Base-by-base conservation (phyloP, 2,329 filamentous ascomycete species). In the Monilinia polystroma region DNA sequence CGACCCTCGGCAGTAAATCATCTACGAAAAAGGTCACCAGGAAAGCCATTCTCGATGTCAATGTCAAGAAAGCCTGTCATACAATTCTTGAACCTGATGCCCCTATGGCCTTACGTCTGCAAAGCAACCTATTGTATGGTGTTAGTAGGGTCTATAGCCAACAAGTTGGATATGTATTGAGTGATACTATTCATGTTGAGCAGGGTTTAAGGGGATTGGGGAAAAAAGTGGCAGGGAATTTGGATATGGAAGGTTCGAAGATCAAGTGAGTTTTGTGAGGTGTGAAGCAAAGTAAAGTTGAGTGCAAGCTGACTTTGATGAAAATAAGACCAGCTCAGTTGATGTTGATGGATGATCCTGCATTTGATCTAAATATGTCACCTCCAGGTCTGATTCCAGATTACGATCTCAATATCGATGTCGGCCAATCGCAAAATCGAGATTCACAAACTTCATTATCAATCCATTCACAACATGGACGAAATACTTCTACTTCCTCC, bases 91-190 rank as follows among this genome's bases (percentile, higher is more conserved):
- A 91, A 66, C 93, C 91, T 73, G 91, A 89, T 7, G 92, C 91
- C 1, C 95, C 95, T 2, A 89, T 99, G 79, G 94, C 95, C 5
- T 79, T 99, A 70, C 89, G 95, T 47, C 84, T 99, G 29, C 94
- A 98, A 76, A 90, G 93, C 20, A 97, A 89, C 72, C 83, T 99
- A 23, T 86, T 99, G 86, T 90, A 90, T 76, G 93, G 93, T 6
- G 86, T 97, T 20, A 90, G 92, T 3, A 86, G 90, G 59, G 93
- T 98, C 23, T 97, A 92, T 77, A 83, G 86, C 35, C 91, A 97
- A 76, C 93, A 99, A 78, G 96, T 91, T 73, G 84, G 84, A 49
- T 99, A 97, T 76, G 87, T 97, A 32, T 86, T 97, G 57, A 83
- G 85, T 3, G 95, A 98, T 75, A 32, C 55, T 26, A 88, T 89